A percentile compares a stretch with the other conserved stretches of the same genome.
These are phyloP conservation scores for Cenococcum geophilum DNA, from an alignment of 495 filamentous ascomycete species.

Conservation along the genomic window DNA sequence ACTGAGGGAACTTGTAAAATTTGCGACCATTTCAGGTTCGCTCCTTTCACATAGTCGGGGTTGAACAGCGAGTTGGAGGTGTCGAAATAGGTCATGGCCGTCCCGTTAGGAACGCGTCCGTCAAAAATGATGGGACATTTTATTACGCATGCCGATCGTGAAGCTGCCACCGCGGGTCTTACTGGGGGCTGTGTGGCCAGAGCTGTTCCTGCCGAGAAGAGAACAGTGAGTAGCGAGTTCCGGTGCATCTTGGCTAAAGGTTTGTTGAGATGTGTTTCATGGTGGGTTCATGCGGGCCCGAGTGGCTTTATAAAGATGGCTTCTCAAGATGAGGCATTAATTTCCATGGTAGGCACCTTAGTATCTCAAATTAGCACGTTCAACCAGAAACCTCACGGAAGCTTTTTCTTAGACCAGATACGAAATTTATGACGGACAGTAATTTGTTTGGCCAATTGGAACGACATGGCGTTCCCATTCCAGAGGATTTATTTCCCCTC, in stretches of 20 bases:
- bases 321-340: background rate
- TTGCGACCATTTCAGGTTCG: slow-evolving; percentile 22
- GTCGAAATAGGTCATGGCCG: slow-evolving; percentile 21
- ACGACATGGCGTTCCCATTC: background rate
- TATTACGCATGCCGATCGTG: background rate
- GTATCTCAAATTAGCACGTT: too few species aligned
- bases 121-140: slow-evolving; percentile 31
- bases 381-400: too few species aligned
- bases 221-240: background rate
- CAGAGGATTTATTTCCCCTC: background rate
- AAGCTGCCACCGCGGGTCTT: background rate
- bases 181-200: background rate
- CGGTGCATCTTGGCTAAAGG: background rate
- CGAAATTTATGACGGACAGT: background rate
- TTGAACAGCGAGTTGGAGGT: slow-evolving; percentile 28
- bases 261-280: too few species aligned
- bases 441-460: background rate
- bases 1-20: slow-evolving; percentile 23
- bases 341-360: too few species aligned
- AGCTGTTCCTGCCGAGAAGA: background rate
- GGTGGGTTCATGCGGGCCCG: too few species aligned
- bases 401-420: background rate
- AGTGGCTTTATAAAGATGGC: background rate
- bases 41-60: slow-evolving; percentile 28
- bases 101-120: slow-evolving; percentile 21